Evolutionary conservation across 225 moss, liverwort and hornwort genomes (phyloP), one percentile per base, ranked within the genome.

Genomic region (Polytrichum commune): DNA sequence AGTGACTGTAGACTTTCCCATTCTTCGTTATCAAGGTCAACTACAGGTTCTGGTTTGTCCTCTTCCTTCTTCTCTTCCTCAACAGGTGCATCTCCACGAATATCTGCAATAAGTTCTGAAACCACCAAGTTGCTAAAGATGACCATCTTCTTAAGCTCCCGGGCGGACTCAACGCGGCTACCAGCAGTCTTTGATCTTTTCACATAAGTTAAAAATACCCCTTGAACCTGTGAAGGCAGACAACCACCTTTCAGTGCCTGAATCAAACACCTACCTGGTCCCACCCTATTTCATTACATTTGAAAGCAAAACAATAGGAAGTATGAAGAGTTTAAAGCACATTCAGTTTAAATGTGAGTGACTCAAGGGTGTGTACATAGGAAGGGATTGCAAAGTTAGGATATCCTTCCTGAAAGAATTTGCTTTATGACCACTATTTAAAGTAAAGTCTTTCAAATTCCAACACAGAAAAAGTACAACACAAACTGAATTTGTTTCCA

Each of bases 141-240:
- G 19, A 98, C 85, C 92, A 98, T 86, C 73, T 98, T 98, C 74
- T 94, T 98, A 13, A 98, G 88, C 83, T 98, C 97, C n/a, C 97
- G 77, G 18, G 94, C 97, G 33, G 94, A 90, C 69, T 98, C 97
- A 30, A 91, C 83, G 64, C 97, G 84, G 79, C 90, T 94, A 53
- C 97, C 97, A 6, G 91, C 89, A 66, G 90, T 90, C 81, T 83
- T 88, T 60, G 97, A 84, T 76, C 94, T 87, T 81, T 98, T 98
- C 19, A 88, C 87, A 66, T 98, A 98, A 5, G 97, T 98, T 68
- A 91, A 80, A 68, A 98, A 92, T 56, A 98, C 84, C 54, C 53
- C 79, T 38, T 81, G 86, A 38, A 97, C 91, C 93, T 95, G 84
- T 54, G 72, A 23, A 68, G 30, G 27, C 71, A 71, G n/a, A 70